phyloP scores from a whole-genome alignment of 352 stramenopile genomes.

The Hyaloperonospora arabidopsidis region DNA sequence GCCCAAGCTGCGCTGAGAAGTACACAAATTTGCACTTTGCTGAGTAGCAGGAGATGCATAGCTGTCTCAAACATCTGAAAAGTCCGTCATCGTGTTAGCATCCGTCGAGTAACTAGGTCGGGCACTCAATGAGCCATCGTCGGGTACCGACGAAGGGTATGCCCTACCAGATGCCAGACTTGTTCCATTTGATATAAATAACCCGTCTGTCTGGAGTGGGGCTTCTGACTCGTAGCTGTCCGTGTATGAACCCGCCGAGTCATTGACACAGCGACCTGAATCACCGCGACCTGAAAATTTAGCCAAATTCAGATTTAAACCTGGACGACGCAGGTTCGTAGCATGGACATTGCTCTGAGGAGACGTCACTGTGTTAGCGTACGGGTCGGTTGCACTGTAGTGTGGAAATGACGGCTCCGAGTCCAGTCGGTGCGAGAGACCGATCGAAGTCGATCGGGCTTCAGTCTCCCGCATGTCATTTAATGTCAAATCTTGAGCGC shows the following conservation, averaged over 20 bases:
- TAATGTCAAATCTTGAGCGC: slow-evolving; percentile 78
- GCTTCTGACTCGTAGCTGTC: slow-evolving; percentile 30
- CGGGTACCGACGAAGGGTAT: slow-evolving; percentile 6
- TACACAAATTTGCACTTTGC: slow-evolving; percentile 17
- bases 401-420: slow-evolving; percentile 20
- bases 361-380: slow-evolving; percentile 49
- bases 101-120: slow-evolving; percentile 12
- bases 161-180: slow-evolving; percentile 15
- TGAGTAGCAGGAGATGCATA: slow-evolving; percentile 16
- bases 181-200: slow-evolving; percentile 26
- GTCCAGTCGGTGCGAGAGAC: slow-evolving; percentile 9
- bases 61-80: slow-evolving; percentile 16
- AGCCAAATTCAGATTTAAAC: slow-evolving; percentile 30
- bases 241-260: slow-evolving; percentile 17
- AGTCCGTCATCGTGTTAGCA: slow-evolving; percentile 9
- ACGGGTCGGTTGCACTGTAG: slow-evolving; percentile 29
- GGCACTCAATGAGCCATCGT: slow-evolving; percentile 12
- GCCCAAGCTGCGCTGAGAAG: slow-evolving; percentile 25
- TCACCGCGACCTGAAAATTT: slow-evolving; percentile 16
- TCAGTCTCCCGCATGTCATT: slow-evolving; percentile 71
- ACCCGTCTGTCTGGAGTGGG: slow-evolving; percentile 22
- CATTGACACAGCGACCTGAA: slow-evolving; percentile 19
- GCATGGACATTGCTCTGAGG: slow-evolving; percentile 67
- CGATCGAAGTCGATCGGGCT: slow-evolving; percentile 23
- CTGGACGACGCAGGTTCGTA: slow-evolving; percentile 48